phyloP scores from a whole-genome alignment of 768 basidiomycete species.

The Boletus subcaerulescens region DNA sequence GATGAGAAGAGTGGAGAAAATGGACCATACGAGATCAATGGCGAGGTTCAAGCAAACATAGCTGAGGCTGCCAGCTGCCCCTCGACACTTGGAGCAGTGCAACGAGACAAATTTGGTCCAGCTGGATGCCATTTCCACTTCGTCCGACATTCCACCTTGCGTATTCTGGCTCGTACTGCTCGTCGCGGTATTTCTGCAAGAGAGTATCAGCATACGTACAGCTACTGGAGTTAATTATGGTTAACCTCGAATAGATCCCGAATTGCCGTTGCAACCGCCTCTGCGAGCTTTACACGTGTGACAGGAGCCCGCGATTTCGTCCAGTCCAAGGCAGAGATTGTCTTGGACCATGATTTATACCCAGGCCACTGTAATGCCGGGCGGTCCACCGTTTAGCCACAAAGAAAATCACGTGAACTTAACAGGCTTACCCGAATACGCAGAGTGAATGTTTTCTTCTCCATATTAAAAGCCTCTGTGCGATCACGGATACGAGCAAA shows the following conservation, averaged over 20 bases:
- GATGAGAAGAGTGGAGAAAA: neutral
- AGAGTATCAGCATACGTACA: constrained; percentile 9
- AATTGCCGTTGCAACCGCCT: constrained; percentile 70
- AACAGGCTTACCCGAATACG: constrained; percentile 56
- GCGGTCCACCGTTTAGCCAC: neutral
- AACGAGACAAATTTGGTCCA: constrained; percentile 48
- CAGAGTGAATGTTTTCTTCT: constrained; percentile 73
- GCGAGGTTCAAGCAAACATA: constrained; percentile 44
- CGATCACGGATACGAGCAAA: constrained; percentile 50
- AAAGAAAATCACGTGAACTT: neutral
- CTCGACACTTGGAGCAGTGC: constrained; percentile 75
- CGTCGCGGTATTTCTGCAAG: constrained; percentile 13
- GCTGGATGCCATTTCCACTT: constrained; percentile 22
- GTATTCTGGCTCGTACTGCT: constrained; percentile 7
- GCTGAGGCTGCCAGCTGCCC: constrained; percentile 76
- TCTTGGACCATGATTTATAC: constrained; percentile 68
- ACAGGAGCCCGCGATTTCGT: constrained; percentile 70
- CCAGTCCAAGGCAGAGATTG: constrained; percentile 77
- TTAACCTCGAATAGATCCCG: constrained; percentile 60
- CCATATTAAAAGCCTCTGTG: constrained; percentile 57
- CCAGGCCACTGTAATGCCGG: constrained; percentile 64
- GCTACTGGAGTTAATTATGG: neutral
- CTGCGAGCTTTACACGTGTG: constrained; percentile 68
- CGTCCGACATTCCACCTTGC: constrained; percentile 24
- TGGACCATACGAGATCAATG: constrained; percentile 4